Conservation (phyloP, 2,329 filamentous ascomycete genomes). For the Blastomyces percursus region DNA sequence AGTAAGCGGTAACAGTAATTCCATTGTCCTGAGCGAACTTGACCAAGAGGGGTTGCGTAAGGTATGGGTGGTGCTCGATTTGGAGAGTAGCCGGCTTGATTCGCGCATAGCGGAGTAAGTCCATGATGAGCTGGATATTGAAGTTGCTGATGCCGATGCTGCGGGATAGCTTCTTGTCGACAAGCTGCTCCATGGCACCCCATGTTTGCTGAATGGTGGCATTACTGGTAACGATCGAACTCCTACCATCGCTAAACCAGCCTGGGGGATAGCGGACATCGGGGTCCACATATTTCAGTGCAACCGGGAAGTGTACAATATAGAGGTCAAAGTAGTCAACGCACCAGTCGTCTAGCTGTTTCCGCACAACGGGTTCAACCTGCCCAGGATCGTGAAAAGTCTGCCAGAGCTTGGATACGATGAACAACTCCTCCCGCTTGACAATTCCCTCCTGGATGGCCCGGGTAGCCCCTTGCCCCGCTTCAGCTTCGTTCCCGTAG, state of each 20-base stretch:
- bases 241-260: conserved; percentile 57
- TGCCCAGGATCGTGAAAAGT: conserved; percentile 72
- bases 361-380: conserved; percentile 63
- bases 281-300: conserved; percentile 76
- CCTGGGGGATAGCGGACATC: conserved; percentile 66
- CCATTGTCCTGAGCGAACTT: conserved; percentile 57
- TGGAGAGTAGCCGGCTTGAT: conserved; percentile 67
- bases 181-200: conserved; percentile 66
- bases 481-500: conserved; percentile 74
- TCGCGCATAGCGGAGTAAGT: conserved; percentile 66
- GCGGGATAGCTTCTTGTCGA: conserved; percentile 55
- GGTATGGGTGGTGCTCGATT: conserved; percentile 85
- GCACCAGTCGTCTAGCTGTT: conserved; percentile 71
- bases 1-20: conserved; percentile 71
- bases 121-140: conserved; percentile 64
- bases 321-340: conserved; percentile 85
- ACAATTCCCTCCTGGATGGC: conserved; percentile 73
- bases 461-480: conserved; percentile 62
- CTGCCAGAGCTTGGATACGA: conserved; percentile 90
- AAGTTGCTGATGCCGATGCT: conserved; percentile 79
- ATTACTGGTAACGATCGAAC: conserved; percentile 52
- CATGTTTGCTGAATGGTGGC: conserved; percentile 72
- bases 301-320: conserved; percentile 80
- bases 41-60: conserved; percentile 62
- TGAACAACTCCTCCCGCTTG: conserved; percentile 78